phyloP scores from a whole-genome alignment of 2,329 filamentous ascomycete species.

The Epichloe sp. region DNA sequence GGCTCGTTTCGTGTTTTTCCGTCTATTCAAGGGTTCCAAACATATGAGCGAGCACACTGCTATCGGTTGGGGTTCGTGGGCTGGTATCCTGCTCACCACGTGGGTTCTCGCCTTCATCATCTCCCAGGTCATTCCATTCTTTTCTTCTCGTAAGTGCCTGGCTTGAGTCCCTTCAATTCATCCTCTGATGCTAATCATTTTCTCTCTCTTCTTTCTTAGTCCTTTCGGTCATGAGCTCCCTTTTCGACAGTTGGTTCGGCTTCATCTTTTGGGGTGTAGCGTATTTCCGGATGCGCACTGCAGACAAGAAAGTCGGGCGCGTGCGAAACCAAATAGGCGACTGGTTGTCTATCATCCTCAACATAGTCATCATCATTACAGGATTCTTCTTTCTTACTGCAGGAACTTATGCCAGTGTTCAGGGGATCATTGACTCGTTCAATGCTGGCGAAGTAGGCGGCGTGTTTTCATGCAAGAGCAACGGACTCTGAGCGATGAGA shows the following conservation, averaged over 20 bases:
- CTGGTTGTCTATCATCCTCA: slow-evolving; percentile 46
- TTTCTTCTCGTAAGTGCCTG: slow-evolving; percentile 49
- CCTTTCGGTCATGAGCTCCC: slow-evolving; percentile 65
- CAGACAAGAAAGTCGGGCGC: slow-evolving; percentile 42
- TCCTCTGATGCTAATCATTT: neutral
- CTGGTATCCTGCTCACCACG: slow-evolving; percentile 50
- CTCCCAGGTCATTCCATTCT: slow-evolving; percentile 87
- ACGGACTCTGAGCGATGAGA: slow-evolving; percentile 39
- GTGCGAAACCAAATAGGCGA: slow-evolving; percentile 37
- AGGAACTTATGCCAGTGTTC: slow-evolving; percentile 69
- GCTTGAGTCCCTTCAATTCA: too few relatives aligned
- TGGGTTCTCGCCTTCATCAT: slow-evolving; percentile 92
- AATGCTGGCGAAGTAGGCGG: slow-evolving; percentile 48
- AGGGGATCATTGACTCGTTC: slow-evolving; percentile 65
- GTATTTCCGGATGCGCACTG: slow-evolving; percentile 62
- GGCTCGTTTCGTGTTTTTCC: slow-evolving; percentile 84
- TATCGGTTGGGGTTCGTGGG: slow-evolving; percentile 70
- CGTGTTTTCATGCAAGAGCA: slow-evolving; percentile 61
- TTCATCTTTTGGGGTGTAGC: slow-evolving; percentile 92
- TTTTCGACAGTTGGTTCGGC: slow-evolving; percentile 87
- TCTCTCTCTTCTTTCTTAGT: slow-evolving; percentile 19
- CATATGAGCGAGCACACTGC: slow-evolving; percentile 75
- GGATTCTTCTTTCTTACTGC: slow-evolving; percentile 71
- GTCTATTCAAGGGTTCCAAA: slow-evolving; percentile 63
- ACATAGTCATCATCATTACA: slow-evolving; percentile 57